Evolutionary conservation across 305 asterid species (phyloP).

Genomic region (Fraxinus velutina): DNA sequence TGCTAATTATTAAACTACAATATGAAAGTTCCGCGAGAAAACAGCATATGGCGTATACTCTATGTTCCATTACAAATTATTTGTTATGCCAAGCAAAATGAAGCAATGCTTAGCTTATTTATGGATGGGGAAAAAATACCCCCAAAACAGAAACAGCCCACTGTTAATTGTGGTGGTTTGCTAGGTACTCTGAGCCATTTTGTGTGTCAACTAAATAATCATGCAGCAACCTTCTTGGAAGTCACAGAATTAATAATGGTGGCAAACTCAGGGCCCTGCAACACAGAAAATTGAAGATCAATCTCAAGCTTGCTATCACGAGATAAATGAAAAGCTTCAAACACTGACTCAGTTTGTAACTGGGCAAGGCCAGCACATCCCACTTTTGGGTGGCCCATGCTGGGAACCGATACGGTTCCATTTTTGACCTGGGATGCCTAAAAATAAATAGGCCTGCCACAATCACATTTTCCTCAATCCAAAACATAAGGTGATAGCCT

Average conservation of each 20-base stretch:
- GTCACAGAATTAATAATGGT: conserved; percentile 81
- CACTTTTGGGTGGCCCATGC: not conserved
- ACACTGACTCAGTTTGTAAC: not conserved
- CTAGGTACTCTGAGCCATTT: conserved; percentile 36
- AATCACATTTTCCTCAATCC: not conserved
- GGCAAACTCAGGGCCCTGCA: conserved; percentile 85
- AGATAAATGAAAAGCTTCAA: not conserved
- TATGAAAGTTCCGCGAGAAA: conserved; percentile 3
- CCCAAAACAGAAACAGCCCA: conserved; percentile 13
- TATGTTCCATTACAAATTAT: conserved; percentile 15
- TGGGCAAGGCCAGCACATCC: not conserved
- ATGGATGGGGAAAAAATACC: conserved; percentile 24
- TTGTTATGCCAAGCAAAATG: not conserved
- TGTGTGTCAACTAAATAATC: conserved; percentile 27
- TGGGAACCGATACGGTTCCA: not conserved
- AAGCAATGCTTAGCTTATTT: not conserved
- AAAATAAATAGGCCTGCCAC: not conserved
- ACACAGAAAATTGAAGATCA: conserved; percentile 21
- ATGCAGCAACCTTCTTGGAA: conserved; percentile 83
- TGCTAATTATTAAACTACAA: conserved; percentile 10
- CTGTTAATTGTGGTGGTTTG: conserved; percentile 19
- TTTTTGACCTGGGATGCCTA: not conserved
- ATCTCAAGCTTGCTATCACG: not conserved
- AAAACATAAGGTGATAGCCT: not conserved
- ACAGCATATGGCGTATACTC: conserved; percentile 12